A percentile compares a stretch with the other conserved stretches of the same genome.
Conservation (phyloP, 2,329 filamentous ascomycete genomes). For the Trichoderma gracile region DNA sequence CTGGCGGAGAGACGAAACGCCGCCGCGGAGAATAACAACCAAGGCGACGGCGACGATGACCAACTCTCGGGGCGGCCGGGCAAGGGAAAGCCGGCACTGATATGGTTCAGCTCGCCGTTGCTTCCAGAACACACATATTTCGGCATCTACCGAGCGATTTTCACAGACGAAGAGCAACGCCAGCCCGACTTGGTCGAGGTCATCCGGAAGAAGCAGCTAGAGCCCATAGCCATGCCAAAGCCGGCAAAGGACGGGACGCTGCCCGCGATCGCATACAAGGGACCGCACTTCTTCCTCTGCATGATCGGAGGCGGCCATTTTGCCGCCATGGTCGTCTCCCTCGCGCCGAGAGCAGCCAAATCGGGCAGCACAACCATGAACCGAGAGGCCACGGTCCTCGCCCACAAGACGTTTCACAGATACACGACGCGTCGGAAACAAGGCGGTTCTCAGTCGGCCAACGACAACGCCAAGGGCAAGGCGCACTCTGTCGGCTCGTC, state of each 20-base stretch:
- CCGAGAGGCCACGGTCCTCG: slow-evolving; percentile 81
- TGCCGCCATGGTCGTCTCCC: slow-evolving; percentile 90
- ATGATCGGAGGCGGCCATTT: slow-evolving; percentile 99
- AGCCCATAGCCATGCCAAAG: slow-evolving; percentile 57
- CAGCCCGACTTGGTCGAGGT: slow-evolving; percentile 63
- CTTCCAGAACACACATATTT: slow-evolving; percentile 78
- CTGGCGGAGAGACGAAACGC: slow-evolving; percentile 54
- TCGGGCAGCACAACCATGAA: slow-evolving; percentile 66
- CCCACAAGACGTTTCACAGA: slow-evolving; percentile 96
- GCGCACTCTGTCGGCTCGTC: slow-evolving; percentile 92
- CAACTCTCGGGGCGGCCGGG: slow-evolving; percentile 49
- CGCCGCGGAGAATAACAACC: slow-evolving; percentile 57
- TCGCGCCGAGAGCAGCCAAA: slow-evolving; percentile 77
- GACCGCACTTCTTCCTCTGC: slow-evolving; percentile 89
- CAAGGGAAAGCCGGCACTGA: slow-evolving; percentile 68
- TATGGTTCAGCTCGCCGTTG: slow-evolving; percentile 81
- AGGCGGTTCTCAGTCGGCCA: slow-evolving; percentile 91
- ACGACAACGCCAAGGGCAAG: slow-evolving; percentile 88
- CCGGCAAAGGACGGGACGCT: slow-evolving; percentile 60
- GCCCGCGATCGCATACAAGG: slow-evolving; percentile 59
- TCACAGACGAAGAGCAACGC: slow-evolving; percentile 70
- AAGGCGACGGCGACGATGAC: slow-evolving; percentile 46
- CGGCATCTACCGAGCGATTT: slow-evolving; percentile 81
- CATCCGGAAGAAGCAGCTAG: slow-evolving; percentile 74
- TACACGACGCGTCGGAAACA: slow-evolving; percentile 97